Conservation (phyloP, 1,284 basidiomycete species). For the Macrocybe sp. region DNA sequence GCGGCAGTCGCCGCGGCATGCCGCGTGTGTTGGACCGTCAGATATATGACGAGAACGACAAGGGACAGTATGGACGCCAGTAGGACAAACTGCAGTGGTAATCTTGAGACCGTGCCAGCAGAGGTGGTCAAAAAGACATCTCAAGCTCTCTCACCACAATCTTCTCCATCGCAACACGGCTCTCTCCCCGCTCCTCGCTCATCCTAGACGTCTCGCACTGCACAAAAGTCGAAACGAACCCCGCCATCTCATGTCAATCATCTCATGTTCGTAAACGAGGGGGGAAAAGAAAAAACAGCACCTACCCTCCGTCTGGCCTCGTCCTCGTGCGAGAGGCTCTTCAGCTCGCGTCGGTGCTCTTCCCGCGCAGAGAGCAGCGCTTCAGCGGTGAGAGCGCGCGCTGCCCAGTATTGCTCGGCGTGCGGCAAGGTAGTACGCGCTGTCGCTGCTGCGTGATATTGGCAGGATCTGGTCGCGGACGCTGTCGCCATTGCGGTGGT, state of each 20-base stretch:
- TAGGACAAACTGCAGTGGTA: conserved; percentile 33
- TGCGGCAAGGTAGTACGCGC: conserved; percentile 21
- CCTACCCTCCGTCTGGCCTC: conserved; percentile 44
- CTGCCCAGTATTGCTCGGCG: conserved; percentile 57
- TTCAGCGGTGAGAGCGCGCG: conserved; percentile 57
- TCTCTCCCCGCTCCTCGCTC: conserved; percentile 35
- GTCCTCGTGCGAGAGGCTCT: conserved; percentile 31
- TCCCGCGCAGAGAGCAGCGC: conserved; percentile 42
- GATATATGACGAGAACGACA: conserved; percentile 37
- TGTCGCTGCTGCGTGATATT: conserved; percentile 9
- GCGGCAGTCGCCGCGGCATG: too few relatives aligned
- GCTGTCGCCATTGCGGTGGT: too few relatives aligned
- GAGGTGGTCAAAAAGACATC: too few relatives aligned
- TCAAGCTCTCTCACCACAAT: conserved; percentile 37
- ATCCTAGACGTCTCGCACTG: conserved; percentile 40
- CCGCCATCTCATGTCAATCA: not conserved
- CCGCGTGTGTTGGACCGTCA: conserved; percentile 27
- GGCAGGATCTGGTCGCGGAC: too few relatives aligned
- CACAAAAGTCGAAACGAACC: not conserved
- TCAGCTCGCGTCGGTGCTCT: conserved; percentile 43
- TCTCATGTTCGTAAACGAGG: not conserved
- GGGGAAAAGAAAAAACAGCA: conserved; percentile 7
- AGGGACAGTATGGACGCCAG: conserved; percentile 34
- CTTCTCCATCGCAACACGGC: conserved; percentile 42
- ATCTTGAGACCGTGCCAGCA: not conserved